These are phyloP conservation scores for Ballota nigra DNA, from an alignment of 257 asterid species.

Conservation along the genomic window DNA sequence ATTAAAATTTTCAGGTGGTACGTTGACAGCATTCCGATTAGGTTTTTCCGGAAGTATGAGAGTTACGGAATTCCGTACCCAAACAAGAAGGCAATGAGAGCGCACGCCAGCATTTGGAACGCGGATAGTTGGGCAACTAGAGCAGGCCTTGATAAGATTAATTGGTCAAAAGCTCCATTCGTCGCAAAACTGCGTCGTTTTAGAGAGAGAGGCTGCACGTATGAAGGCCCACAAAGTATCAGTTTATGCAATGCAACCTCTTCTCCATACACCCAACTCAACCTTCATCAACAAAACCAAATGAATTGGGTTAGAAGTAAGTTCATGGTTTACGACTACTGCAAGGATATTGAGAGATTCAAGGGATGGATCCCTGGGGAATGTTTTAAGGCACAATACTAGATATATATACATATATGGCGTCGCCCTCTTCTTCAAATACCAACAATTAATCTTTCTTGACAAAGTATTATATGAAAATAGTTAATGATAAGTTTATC, in stretches of 20 bases:
- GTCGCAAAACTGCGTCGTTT: constrained; percentile 46
- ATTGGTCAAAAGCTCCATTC: constrained; percentile 67
- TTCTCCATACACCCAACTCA: constrained; percentile 29
- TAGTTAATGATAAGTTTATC: too few relatives aligned
- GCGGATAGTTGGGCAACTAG: constrained; percentile 89
- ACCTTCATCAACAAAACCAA: constrained; percentile 26
- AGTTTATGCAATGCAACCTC: constrained; percentile 28
- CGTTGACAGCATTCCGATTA: constrained; percentile 56
- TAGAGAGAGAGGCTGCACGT: constrained; percentile 42
- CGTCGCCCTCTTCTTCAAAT: background rate
- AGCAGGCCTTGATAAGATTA: constrained; percentile 59
- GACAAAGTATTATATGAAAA: too few relatives aligned
- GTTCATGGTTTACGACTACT: constrained; percentile 61
- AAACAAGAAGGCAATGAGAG: constrained; percentile 58
- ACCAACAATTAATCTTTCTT: too few relatives aligned
- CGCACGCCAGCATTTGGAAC: constrained; percentile 75
- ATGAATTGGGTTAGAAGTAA: constrained; percentile 45
- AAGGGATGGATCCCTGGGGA: constrained; percentile 55
- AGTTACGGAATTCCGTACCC: constrained; percentile 58
- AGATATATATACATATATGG: background rate
- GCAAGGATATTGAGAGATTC: constrained; percentile 44
- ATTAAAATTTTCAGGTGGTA: constrained; percentile 54
- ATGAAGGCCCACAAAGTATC: constrained; percentile 31
- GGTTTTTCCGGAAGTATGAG: constrained; percentile 57
- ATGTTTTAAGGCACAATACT: constrained; percentile 46